Evolutionary conservation across 1,284 basidiomycete species (phyloP), one percentile per base, ranked within the genome.

Genomic region (Trichosporon coremiiforme): DNA sequence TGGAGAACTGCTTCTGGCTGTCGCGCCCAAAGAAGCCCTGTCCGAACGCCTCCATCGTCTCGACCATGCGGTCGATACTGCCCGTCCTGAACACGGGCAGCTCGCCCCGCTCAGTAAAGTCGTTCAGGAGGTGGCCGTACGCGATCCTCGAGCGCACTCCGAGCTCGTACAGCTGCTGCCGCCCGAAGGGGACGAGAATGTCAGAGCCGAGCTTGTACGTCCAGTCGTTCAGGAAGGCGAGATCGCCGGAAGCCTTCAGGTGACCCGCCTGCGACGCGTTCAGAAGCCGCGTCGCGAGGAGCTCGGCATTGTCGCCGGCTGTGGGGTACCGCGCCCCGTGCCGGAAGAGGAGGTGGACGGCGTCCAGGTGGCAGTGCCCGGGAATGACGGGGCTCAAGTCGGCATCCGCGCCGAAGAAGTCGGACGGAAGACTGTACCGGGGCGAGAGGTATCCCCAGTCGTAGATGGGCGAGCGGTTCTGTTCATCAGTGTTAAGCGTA

Each of bases 381-480:
- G 93, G 93, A 0, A 89, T 84, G 53, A 88, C 87, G 0, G 91
- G 89, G 10, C 87, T 86, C 0, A 92, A 89, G 36, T 20, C 62
- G 29, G 86, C 77, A 75, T 90, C 86, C 25, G 94, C 75, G 1
- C 92, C 92, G 81, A 93, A 94, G 1, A 86, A 84, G 10, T 86
- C 87, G 38, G 84, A 85, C 17, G 85, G 85, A 62, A 92, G 89
- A 70, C 89, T 91, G 80, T 90, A 92, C 90, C 91, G 93, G 7
- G 93, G 93, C 0, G 90, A 89, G 47, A 94, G 82, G 77, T 94
- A 93, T 0, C 93, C 93, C 91, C 92, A 93, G 65, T 88, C 86
- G 76, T 87, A 88, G 82, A 92, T 89, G 45, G 94, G 77, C 78
- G 90, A 87, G 75, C 62, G 62, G 15, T 2, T 35, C 62, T 64